phyloP scores from a whole-genome alignment of 169 alveolate species.

The Miamiensis avidus region DNA sequence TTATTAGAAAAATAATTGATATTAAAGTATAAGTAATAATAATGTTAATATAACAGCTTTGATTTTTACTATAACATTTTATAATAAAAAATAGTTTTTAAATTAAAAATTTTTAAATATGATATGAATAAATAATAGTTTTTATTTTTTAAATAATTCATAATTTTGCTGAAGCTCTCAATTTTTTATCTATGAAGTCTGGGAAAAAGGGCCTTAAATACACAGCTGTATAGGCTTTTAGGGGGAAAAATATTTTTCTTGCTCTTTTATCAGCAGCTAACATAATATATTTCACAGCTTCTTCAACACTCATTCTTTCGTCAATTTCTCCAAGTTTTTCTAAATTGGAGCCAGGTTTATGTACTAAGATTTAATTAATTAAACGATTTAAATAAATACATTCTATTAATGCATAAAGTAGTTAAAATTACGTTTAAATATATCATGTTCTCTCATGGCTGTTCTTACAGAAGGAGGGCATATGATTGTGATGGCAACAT shows the following conservation, averaged over 20 bases:
- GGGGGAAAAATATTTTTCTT: conserved; percentile 60
- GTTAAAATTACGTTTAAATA: not conserved
- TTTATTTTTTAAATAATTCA: too few relatives aligned
- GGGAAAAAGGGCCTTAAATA: conserved; percentile 71
- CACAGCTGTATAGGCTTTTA: conserved; percentile 62
- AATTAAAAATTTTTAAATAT: too few relatives aligned
- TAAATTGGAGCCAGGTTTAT: conserved; percentile 44
- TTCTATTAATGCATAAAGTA: too few relatives aligned
- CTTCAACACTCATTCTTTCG: conserved; percentile 55
- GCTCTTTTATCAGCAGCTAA: conserved; percentile 69
- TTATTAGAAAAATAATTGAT: too few relatives aligned
- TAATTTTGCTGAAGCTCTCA: conserved; percentile 57
- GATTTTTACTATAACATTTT: too few relatives aligned
- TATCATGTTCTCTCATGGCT: conserved; percentile 36
- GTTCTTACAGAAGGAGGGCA: conserved; percentile 70
- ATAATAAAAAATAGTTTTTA: too few relatives aligned
- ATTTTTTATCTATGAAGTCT: conserved; percentile 55
- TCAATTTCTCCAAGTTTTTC: conserved; percentile 39
- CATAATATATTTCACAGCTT: conserved; percentile 53
- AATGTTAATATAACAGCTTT: too few relatives aligned
- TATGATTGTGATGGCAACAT: conserved; percentile 66
- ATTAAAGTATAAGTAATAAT: too few relatives aligned
- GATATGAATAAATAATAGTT: too few relatives aligned
- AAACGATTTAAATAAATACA: too few relatives aligned
- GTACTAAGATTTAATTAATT: conserved; percentile 1